Percentiles rank a stretch among this genome's conserved stretches.
These are phyloP conservation scores for Populus hybrid DNA, from an alignment of 441 rosid species.

Conservation along the genomic window DNA sequence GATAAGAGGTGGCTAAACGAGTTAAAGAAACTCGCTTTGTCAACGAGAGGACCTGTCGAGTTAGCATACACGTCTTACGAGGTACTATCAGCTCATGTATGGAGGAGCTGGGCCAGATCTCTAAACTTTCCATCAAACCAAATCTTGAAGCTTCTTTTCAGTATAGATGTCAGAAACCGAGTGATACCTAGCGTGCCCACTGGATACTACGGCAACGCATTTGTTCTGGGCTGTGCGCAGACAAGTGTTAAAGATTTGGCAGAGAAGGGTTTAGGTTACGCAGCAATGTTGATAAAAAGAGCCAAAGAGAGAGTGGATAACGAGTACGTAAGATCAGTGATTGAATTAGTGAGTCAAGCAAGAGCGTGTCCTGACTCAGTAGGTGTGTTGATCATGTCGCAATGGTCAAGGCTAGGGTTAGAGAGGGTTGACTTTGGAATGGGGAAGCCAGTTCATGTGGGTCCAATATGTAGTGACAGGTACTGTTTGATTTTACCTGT, in stretches of 20 bases:
- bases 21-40: conserved; percentile 41
- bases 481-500: conserved; percentile 72
- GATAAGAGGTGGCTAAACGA: conserved; percentile 39
- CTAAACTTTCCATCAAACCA: conserved; percentile 59
- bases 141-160: conserved; percentile 63
- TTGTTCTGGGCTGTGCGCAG: conserved; percentile 71
- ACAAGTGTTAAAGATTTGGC: conserved; percentile 48
- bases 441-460: conserved; percentile 65
- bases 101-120: conserved; percentile 83
- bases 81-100: conserved; percentile 71
- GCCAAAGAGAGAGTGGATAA: conserved; percentile 61
- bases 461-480: conserved; percentile 59
- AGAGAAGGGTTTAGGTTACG: conserved; percentile 54
- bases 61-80: conserved; percentile 56
- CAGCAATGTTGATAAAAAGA: conserved; percentile 49
- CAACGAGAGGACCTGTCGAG: conserved; percentile 27
- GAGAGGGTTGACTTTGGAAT: conserved; percentile 75
- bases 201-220: conserved; percentile 82
- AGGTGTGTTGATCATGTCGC: conserved; percentile 66
- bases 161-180: conserved; percentile 59
- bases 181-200: conserved; percentile 62
- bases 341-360: conserved; percentile 50
- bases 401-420: conserved; percentile 81
- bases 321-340: conserved; percentile 53
- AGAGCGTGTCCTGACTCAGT: conserved; percentile 64